Percentiles rank a stretch among this genome's conserved stretches.
Conservation (phyloP, 306 rosid species). For the Canavalia ensiformis region DNA sequence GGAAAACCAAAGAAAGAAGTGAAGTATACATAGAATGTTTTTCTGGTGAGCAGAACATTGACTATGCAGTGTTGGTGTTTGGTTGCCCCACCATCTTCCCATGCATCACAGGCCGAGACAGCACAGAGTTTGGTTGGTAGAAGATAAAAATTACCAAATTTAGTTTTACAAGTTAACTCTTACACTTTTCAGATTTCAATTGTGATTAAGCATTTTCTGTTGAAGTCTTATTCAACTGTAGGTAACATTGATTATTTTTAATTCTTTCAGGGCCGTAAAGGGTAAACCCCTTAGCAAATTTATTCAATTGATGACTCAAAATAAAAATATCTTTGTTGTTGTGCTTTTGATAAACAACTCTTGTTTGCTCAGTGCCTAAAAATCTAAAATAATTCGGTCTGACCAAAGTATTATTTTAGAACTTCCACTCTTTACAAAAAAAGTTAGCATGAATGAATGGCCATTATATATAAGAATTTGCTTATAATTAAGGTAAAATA, state of each 20-base stretch:
- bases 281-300: slow-evolving; percentile 36
- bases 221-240: neutral
- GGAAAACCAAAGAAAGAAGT: slow-evolving; percentile 46
- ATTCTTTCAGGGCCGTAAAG: slow-evolving; percentile 4
- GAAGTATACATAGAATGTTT: slow-evolving; percentile 40
- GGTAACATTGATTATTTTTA: slow-evolving; percentile 1
- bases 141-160: slow-evolving; percentile 40
- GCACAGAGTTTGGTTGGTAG: slow-evolving; percentile 59
- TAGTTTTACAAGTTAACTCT: slow-evolving; percentile 20
- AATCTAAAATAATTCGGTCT: neutral
- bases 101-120: slow-evolving; percentile 25
- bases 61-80: slow-evolving; percentile 62
- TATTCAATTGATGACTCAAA: neutral
- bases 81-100: slow-evolving; percentile 78
- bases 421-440: neutral
- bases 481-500: too few relatives aligned
- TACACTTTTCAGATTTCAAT: slow-evolving; percentile 14
- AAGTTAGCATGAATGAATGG: too few relatives aligned
- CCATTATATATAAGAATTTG: too few relatives aligned
- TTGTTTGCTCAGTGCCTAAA: neutral
- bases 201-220: neutral
- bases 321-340: neutral
- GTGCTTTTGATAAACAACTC: neutral
- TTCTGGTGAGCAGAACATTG: slow-evolving; percentile 81
- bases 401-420: neutral